Conservation (phyloP, 2,329 filamentous ascomycete genomes). For the Cyphellophora europaea region DNA sequence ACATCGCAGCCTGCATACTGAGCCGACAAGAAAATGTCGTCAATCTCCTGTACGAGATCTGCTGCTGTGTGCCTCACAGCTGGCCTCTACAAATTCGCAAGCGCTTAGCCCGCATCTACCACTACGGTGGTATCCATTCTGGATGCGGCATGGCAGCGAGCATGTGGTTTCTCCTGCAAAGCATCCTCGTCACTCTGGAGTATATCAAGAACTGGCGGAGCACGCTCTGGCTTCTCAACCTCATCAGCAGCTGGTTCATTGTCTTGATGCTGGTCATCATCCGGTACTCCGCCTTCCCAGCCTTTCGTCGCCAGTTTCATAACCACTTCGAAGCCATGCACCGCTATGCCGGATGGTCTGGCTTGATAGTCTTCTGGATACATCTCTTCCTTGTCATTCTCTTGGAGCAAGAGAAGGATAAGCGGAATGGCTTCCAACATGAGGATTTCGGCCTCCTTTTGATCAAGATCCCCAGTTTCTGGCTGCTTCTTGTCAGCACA, state of each 20-base stretch:
- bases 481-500: slow-evolving; percentile 58
- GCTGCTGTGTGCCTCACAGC: slow-evolving; percentile 34
- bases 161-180: slow-evolving; percentile 37
- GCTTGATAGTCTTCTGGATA: slow-evolving; percentile 56
- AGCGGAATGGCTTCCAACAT: no score
- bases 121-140: slow-evolving; percentile 46
- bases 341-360: slow-evolving; percentile 63
- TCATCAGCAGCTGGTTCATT: slow-evolving; percentile 50
- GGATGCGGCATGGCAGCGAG: slow-evolving; percentile 40
- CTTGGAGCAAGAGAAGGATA: slow-evolving; percentile 30
- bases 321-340: slow-evolving; percentile 53
- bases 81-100: slow-evolving; percentile 37
- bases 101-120: slow-evolving; percentile 41
- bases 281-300: slow-evolving; percentile 54
- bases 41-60: slow-evolving; percentile 39
- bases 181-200: slow-evolving; percentile 22
- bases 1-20: slow-evolving; percentile 37
- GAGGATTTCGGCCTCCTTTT: no score
- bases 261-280: slow-evolving; percentile 50
- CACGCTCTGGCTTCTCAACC: slow-evolving; percentile 26
- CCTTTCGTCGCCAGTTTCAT: slow-evolving; percentile 53
- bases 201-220: not conserved
- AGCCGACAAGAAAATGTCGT: slow-evolving; percentile 46
- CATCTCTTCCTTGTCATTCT: slow-evolving; percentile 50
- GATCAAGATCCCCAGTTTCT: slow-evolving; percentile 48